Conservation (phyloP, 768 basidiomycete genomes). For the Agaricus sinodeliciosus region DNA sequence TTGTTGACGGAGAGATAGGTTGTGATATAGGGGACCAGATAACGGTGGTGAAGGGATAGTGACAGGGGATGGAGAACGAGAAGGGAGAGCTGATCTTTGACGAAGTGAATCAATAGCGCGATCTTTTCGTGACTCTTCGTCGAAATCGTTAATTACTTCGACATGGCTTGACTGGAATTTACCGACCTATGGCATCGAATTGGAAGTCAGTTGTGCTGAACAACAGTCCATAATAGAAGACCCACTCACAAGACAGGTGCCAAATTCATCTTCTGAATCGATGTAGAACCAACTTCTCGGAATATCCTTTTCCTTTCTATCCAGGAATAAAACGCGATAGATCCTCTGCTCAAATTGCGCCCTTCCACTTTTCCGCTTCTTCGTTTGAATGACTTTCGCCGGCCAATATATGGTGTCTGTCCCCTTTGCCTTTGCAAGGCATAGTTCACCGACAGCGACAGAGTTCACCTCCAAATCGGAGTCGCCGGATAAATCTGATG, state of each 20-base stretch:
- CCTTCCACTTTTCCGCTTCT: slow-evolving; percentile 35
- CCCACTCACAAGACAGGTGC: slow-evolving; percentile 44
- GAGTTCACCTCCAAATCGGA: not conserved
- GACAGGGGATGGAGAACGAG: slow-evolving; percentile 39
- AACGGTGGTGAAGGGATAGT: slow-evolving; percentile 34
- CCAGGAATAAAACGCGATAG: slow-evolving; percentile 58
- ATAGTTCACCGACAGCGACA: slow-evolving; percentile 47
- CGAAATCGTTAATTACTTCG: slow-evolving; percentile 32
- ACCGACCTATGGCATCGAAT: slow-evolving; percentile 37
- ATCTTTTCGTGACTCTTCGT: slow-evolving; percentile 28
- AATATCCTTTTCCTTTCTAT: slow-evolving; percentile 34
- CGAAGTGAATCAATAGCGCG: slow-evolving; percentile 16
- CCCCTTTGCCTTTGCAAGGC: slow-evolving; percentile 43
- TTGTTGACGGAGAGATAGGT: slow-evolving; percentile 45
- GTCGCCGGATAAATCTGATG: not conserved
- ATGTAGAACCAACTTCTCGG: slow-evolving; percentile 52
- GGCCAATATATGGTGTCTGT: slow-evolving; percentile 54
- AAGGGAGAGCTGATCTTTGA: slow-evolving; percentile 33
- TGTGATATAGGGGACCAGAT: slow-evolving; percentile 3
- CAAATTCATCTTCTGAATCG: slow-evolving; percentile 53
- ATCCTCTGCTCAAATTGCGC: slow-evolving; percentile 23
- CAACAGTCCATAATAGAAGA: not conserved
- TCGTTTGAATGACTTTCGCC: slow-evolving; percentile 39
- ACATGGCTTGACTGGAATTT: slow-evolving; percentile 40
- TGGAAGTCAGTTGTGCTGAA: not conserved